Evolutionary conservation across 306 rosid species (phyloP), one percentile per base, ranked within the genome.

Genomic region (Aeschynomene evenia): DNA sequence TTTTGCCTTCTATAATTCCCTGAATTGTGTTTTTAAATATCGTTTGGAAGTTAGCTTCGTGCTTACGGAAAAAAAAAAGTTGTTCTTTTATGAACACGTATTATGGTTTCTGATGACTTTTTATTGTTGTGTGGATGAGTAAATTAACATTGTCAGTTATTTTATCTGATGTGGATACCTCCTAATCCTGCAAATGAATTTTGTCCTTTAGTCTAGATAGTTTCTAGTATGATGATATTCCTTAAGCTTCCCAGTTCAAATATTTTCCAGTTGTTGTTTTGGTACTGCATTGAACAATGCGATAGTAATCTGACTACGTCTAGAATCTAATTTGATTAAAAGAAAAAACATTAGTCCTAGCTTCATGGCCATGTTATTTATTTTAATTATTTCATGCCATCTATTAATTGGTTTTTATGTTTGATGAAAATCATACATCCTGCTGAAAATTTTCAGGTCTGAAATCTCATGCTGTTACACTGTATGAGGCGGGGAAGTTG

Each of bases 381-480:
- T 55, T 29, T 57, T 28, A 64, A 50, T 52, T 71, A 63, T 62
- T 7, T 10, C 36, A 65, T 72, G 50, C 61, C 26, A 63, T 45
- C 21, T 48, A 37, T 55, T 28, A 36, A 11, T 43, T 50, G 18
- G 50, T 42, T 42, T 16, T 49, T 22, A 21, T 39, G 2, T 45
- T 19, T 76, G 37, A 70, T 24, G 16, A 37, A 70, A 62, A 67
- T 61, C 63, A 34, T 46, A 37, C 20, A 23, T 55, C 34, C 52
- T 40, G 33, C n/a, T 57, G 70, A 81, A n/a, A 79, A 16, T 75
- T 74, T 76, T 66, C 86, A 94, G 99, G 99, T 61, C 79, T 94
- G 82, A 94, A 94, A 82, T 89, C 96, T 57, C 99, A 94, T 89
- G 99, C 99, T 18, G 97, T 94, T 60, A 94, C 97, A 9, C 91